Evolutionary conservation across 2,329 filamentous ascomycete genomes (phyloP).

Genomic region (Colletotrichum neosansevieriae): DNA sequence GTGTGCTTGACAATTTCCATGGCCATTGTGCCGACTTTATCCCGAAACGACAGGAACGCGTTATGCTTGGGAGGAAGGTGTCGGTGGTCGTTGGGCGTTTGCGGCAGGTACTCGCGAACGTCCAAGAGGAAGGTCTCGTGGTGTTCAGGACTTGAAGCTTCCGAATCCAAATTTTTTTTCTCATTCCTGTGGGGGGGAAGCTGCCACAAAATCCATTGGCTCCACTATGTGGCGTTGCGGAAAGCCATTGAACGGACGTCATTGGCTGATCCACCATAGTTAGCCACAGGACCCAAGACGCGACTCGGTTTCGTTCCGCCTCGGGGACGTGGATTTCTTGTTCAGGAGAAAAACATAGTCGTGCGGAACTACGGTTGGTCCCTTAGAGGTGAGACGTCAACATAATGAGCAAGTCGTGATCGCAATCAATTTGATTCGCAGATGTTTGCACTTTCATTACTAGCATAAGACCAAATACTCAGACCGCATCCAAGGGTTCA

Average conservation of each 20-base stretch:
- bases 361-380: background rate
- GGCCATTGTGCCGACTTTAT: constrained; percentile 50
- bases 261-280: constrained; percentile 8
- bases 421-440: too few relatives aligned
- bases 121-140: constrained; percentile 37
- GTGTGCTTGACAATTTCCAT: constrained; percentile 60
- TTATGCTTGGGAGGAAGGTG: constrained; percentile 23
- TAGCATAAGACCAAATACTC: background rate
- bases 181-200: constrained; percentile 38
- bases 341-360: constrained; percentile 1
- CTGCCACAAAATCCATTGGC: constrained; percentile 30
- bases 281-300: constrained; percentile 38
- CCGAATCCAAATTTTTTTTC: constrained; percentile 44
- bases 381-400: background rate
- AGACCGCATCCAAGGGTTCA: background rate
- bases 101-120: constrained; percentile 36
- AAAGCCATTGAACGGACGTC: constrained; percentile 21
- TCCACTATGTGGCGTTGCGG: constrained; percentile 29
- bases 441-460: background rate
- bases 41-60: constrained; percentile 24
- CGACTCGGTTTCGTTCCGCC: constrained; percentile 33
- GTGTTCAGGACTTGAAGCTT: constrained; percentile 39
- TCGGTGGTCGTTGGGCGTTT: constrained; percentile 29
- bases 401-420: too few relatives aligned
- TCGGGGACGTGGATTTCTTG: constrained; percentile 3